Conservation (phyloP, 306 rosid genomes). For the Cicer bijugum region DNA sequence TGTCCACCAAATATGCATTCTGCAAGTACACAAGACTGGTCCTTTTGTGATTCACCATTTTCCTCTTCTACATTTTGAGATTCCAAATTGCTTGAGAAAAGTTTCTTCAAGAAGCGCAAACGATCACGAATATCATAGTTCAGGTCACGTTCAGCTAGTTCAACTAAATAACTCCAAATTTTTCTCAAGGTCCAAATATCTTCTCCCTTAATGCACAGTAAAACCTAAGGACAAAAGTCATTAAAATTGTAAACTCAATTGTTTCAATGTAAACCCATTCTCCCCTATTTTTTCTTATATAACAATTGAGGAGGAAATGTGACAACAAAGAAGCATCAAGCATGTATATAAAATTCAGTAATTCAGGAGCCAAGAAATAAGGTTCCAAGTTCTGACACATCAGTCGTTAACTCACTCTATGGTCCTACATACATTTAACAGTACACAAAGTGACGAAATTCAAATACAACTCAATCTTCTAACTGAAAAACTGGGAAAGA, state of each 20-base stretch:
- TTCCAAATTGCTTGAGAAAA: conserved; percentile 60
- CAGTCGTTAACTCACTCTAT: not conserved
- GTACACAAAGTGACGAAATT: not conserved
- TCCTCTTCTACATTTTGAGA: conserved; percentile 53
- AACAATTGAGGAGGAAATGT: not conserved
- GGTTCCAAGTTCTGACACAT: conserved; percentile 24
- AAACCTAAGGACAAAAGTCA: conserved; percentile 62
- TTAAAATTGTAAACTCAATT: conserved; percentile 30
- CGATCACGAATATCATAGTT: conserved; percentile 91
- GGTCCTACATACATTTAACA: conserved; percentile 28
- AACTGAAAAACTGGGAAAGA: conserved; percentile 27
- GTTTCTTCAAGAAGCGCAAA: conserved; percentile 66
- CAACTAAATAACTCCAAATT: conserved; percentile 70
- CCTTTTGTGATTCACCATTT: conserved; percentile 48
- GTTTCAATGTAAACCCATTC: conserved; percentile 17
- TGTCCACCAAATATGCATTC: conserved; percentile 65
- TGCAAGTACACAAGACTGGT: conserved; percentile 58
- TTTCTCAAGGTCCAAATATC: conserved; percentile 55
- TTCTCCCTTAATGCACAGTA: conserved; percentile 59
- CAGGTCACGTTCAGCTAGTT: conserved; percentile 79
- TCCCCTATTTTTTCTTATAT: not conserved
- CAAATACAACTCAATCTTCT: conserved; percentile 20
- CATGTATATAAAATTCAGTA: conserved; percentile 27
- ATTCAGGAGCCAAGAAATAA: conserved; percentile 28
- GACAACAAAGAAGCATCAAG: conserved; percentile 11